Conservation (phyloP, 495 filamentous ascomycete species). For the Filosporella fistucella region DNA sequence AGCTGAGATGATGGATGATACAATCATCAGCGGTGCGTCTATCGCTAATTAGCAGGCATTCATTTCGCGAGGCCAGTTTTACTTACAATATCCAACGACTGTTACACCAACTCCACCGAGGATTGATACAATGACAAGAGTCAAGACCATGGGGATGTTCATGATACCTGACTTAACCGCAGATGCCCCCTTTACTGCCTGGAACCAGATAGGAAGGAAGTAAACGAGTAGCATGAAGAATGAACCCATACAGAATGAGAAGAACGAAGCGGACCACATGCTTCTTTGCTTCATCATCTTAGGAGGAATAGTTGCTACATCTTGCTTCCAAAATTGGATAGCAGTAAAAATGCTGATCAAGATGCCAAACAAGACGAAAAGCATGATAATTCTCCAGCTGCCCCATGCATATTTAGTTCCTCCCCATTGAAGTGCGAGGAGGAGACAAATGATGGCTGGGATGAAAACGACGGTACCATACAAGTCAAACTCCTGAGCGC, state of each 20-base stretch:
- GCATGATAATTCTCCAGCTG: constrained; percentile 60
- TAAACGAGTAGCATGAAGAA: constrained; percentile 58
- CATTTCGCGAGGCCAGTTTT: constrained; percentile 33
- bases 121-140: constrained; percentile 28
- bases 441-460: constrained; percentile 61
- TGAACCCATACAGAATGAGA: constrained; percentile 47
- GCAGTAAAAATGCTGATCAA: constrained; percentile 56
- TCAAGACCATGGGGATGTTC: constrained; percentile 48
- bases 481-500: constrained; percentile 36
- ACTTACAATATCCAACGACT: constrained; percentile 25
- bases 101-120: constrained; percentile 28
- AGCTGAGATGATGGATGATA: constrained; percentile 19
- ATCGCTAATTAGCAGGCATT: neutral
- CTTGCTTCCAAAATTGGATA: constrained; percentile 60
- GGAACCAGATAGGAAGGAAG: constrained; percentile 79
- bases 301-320: constrained; percentile 65
- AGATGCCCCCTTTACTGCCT: constrained; percentile 61
- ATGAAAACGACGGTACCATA: constrained; percentile 38
- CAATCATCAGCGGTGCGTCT: constrained; percentile 27
- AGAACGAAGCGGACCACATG: constrained; percentile 49
- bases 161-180: constrained; percentile 29
- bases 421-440: constrained; percentile 89
- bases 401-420: constrained; percentile 67
- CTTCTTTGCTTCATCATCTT: constrained; percentile 62
- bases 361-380: constrained; percentile 69